A percentile compares a stretch with the other conserved stretches of the same genome.
These are phyloP conservation scores for Xylaria sp. DNA, from an alignment of 2,329 filamentous ascomycete genomes.

Conservation along the genomic window DNA sequence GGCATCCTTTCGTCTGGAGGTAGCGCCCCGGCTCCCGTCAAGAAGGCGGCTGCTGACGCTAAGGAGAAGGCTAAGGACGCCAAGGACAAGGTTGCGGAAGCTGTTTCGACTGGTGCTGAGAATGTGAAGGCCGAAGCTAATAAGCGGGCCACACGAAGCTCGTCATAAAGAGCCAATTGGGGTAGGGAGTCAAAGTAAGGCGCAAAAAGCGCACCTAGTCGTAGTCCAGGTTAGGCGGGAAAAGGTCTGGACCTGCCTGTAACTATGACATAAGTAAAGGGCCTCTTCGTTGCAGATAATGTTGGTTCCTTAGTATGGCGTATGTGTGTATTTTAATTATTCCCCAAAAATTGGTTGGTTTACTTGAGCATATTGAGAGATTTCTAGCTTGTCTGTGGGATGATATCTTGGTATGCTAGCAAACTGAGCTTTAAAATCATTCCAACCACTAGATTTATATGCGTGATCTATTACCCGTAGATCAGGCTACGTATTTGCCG, in stretches of 20 bases:
- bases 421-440: neutral
- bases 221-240: constrained; percentile 34
- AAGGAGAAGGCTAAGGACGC: constrained; percentile 80
- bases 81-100: constrained; percentile 76
- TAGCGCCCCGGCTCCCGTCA: constrained; percentile 74
- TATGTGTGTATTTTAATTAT: constrained; percentile 45
- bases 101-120: constrained; percentile 71
- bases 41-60: constrained; percentile 73
- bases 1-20: constrained; percentile 72
- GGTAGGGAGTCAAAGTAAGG: constrained; percentile 21
- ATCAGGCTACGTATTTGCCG: neutral
- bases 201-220: constrained; percentile 28
- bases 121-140: constrained; percentile 79
- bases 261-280: constrained; percentile 39
- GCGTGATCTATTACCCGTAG: neutral
- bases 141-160: constrained; percentile 69
- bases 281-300: constrained; percentile 39
- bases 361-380: neutral
- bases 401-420: neutral
- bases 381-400: neutral
- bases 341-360: constrained; percentile 38
- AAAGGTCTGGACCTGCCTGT: constrained; percentile 37
- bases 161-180: constrained; percentile 55
- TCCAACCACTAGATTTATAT: neutral
- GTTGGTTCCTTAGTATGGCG: constrained; percentile 47